Percentiles rank a stretch among this genome's conserved stretches.
These are phyloP conservation scores for Phytophthora nicotianae DNA, from an alignment of 352 stramenopile genomes.

Conservation along the genomic window DNA sequence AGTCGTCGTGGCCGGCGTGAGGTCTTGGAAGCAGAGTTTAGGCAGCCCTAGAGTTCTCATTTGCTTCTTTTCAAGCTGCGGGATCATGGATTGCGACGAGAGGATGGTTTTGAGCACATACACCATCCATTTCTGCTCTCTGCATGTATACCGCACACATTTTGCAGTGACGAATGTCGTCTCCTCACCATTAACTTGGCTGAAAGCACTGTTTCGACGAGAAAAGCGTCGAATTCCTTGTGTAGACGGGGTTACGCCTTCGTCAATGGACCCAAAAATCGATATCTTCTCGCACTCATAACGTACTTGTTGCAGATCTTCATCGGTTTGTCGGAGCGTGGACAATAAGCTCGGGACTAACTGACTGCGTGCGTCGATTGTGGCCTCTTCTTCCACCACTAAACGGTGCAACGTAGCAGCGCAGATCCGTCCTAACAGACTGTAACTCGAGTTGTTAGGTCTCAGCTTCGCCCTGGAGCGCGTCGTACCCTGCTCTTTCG, in stretches of 20 bases:
- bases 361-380: slow-evolving; percentile 38
- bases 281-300: slow-evolving; percentile 41
- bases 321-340: slow-evolving; percentile 60
- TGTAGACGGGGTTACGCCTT: not conserved
- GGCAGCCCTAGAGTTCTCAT: slow-evolving; percentile 56
- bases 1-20: not conserved
- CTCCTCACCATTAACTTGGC: not conserved
- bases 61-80: slow-evolving; percentile 73
- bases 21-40: slow-evolving; percentile 57
- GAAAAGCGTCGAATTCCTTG: not conserved
- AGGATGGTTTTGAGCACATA: slow-evolving; percentile 73
- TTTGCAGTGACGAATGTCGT: slow-evolving; percentile 1
- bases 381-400: slow-evolving; percentile 59
- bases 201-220: not conserved
- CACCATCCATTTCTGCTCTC: slow-evolving; percentile 72
- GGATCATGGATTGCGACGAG: slow-evolving; percentile 67
- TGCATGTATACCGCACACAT: slow-evolving; percentile 62
- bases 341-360: slow-evolving; percentile 64
- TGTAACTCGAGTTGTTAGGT: slow-evolving; percentile 11
- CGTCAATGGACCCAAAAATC: slow-evolving; percentile 29
- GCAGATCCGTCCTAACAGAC: slow-evolving; percentile 52
- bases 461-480: slow-evolving; percentile 9
- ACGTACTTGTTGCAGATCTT: slow-evolving; percentile 73
- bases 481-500: slow-evolving; percentile 10
- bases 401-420: slow-evolving; percentile 72